Evolutionary conservation across 225 moss, liverwort and hornwort species (phyloP).

Genomic region (Anthoceros angustus): DNA sequence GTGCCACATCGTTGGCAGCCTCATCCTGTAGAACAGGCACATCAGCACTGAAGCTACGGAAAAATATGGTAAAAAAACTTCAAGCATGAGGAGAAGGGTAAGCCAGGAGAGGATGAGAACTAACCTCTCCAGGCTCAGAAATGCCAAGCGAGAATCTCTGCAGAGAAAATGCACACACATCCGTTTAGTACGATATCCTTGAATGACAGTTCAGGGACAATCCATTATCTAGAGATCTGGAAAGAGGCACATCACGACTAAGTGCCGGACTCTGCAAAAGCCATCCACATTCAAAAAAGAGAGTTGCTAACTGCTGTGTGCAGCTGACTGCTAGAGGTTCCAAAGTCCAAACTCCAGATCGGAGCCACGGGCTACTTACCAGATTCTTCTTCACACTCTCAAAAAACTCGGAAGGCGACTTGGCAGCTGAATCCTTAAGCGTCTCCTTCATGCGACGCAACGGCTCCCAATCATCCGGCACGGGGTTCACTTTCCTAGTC

Average conservation of each 20-base stretch:
- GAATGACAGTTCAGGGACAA: too few species aligned
- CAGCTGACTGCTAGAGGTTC: not conserved
- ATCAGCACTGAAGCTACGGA: not conserved
- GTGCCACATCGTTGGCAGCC: conserved; percentile 67
- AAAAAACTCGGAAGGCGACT: conserved; percentile 86
- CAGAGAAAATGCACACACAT: conserved; percentile 7
- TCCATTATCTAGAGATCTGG: too few species aligned
- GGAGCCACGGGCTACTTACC: conserved; percentile 21
- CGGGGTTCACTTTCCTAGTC: conserved; percentile 24
- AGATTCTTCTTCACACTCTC: conserved; percentile 96
- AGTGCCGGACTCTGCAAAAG: not conserved
- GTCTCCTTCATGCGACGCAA: conserved; percentile 91
- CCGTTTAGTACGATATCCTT: too few species aligned
- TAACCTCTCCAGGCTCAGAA: not conserved
- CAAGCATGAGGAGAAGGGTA: not conserved
- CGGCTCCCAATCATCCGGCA: conserved; percentile 87
- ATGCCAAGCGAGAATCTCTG: conserved; percentile 31
- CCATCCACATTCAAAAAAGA: not conserved
- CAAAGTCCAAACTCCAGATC: not conserved
- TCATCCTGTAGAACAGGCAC: conserved; percentile 20
- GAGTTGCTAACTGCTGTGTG: not conserved
- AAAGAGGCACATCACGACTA: too few species aligned
- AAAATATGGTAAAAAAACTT: not conserved
- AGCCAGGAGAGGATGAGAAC: not conserved
- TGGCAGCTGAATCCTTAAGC: conserved; percentile 79